Conservation (phyloP, 2,329 filamentous ascomycete species). For the Aspergillus sp. region DNA sequence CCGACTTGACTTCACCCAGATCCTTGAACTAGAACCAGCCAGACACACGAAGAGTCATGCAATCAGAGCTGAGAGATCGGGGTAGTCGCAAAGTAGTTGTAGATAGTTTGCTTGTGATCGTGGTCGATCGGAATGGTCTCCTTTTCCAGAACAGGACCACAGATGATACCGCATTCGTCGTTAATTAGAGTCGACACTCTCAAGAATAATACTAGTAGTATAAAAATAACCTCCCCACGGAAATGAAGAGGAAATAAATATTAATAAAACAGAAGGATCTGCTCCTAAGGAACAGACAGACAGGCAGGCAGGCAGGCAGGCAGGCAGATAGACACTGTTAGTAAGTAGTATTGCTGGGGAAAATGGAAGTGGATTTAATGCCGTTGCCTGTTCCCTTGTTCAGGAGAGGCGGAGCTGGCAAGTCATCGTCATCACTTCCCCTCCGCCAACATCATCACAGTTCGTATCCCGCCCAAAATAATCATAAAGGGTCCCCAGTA, state of each 20-base stretch:
- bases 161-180: background rate
- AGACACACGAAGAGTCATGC: background rate
- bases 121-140: background rate
- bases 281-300: background rate
- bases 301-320: background rate
- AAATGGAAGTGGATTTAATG: constrained; percentile 6
- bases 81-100: background rate
- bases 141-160: background rate
- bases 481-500: no score
- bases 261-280: constrained; percentile 5
- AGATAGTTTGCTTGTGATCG: background rate
- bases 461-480: background rate
- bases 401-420: background rate
- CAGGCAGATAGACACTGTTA: background rate
- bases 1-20: constrained; percentile 10
- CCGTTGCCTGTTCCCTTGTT: constrained; percentile 15
- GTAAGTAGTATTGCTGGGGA: background rate
- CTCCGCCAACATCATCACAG: background rate
- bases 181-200: background rate
- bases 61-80: background rate
- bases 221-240: background rate
- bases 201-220: background rate
- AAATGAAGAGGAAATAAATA: background rate
- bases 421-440: background rate
- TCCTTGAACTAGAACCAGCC: constrained; percentile 7